These are phyloP conservation scores for Vachellia collinsii DNA, from an alignment of 306 rosid species.

Conservation along the genomic window DNA sequence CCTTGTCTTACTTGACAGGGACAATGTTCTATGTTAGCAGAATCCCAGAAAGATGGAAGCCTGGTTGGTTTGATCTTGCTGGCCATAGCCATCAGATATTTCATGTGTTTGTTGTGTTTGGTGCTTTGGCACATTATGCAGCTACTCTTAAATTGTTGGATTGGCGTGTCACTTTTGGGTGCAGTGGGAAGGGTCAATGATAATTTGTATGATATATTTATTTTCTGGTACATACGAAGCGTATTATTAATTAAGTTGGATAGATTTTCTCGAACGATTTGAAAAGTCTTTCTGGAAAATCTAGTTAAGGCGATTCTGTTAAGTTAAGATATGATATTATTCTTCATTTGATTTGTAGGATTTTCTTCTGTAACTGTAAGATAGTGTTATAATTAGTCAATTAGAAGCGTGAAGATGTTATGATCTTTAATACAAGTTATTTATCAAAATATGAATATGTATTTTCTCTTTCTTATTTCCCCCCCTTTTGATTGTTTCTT, in stretches of 20 bases:
- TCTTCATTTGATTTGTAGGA: slow-evolving; percentile 25
- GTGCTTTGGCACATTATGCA: slow-evolving; percentile 86
- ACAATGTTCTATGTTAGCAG: slow-evolving; percentile 71
- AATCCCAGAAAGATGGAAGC: slow-evolving; percentile 87
- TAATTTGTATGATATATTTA: not conserved
- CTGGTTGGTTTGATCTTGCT: slow-evolving; percentile 89
- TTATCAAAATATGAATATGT: slow-evolving; percentile 17
- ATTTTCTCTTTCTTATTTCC: not conserved
- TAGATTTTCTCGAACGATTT: not conserved
- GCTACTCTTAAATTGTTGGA: slow-evolving; percentile 77
- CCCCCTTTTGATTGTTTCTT: too few species aligned
- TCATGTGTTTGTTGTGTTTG: slow-evolving; percentile 80
- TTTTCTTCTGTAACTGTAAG: slow-evolving; percentile 32
- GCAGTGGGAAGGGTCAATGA: slow-evolving; percentile 38
- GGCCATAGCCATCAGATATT: slow-evolving; percentile 97
- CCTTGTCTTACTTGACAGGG: slow-evolving; percentile 73
- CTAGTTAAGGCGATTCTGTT: slow-evolving; percentile 24
- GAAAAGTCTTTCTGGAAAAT: slow-evolving; percentile 12
- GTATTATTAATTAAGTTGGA: slow-evolving; percentile 9
- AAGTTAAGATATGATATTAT: slow-evolving; percentile 2
- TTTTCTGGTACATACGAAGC: slow-evolving; percentile 4
- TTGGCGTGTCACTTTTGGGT: slow-evolving; percentile 71
- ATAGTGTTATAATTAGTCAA: not conserved
- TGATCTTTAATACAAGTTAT: slow-evolving; percentile 6
- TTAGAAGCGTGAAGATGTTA: not conserved